Base-by-base conservation (phyloP, 495 filamentous ascomycete genomes). In the Xeromyces bisporus region DNA sequence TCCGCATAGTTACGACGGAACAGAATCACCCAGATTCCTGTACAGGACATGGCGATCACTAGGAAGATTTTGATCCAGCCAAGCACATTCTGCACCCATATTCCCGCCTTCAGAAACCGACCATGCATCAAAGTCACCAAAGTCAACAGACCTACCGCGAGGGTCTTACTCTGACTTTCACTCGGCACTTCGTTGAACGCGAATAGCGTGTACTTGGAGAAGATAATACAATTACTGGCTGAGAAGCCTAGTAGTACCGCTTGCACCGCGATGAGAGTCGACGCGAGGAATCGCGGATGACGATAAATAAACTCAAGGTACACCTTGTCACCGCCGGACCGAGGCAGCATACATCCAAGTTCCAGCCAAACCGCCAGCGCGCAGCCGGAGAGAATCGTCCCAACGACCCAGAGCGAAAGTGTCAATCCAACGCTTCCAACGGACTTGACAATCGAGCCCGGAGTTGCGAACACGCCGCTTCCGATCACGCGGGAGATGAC, bases 401-500 rank as follows among this genome's bases (percentile, higher is more conserved):
- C 77, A 0, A 66, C 53, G 2, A 76, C 33, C 78, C 77, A 85
- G 13, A 82, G 39, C 12, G 67, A 37, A 2, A 83, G 40, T 0
- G 71, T 65, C 11, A 80, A 48, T 2, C 77, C 79, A 3, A 79
- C 55, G 38, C 77, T 82, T 1, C 78, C 77, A 7, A 70, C 64
- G 0, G 71, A 71, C 15, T 64, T 59, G n/a, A 73, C 54, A 33
- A 86, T 78, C 7, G 67, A 60, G 7, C 76, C 75, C 0, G 77
- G 77, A 0, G 74, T 80, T 2, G 77, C 74, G 44, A 83, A 86
- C 36, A 86, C 78, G 18, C 77, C 78, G 41, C 65, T 71, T 0
- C 80, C 80, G 32, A 86, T 74, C 1, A 86, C 75, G 0, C 76
- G 70, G 0, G 75, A 81, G 25, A 83, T 71, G 26, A 77, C 71